A percentile compares a stretch with the other conserved stretches of the same genome.
Conservation (phyloP, 345 rosid species). For the Hibiscus syriacus region DNA sequence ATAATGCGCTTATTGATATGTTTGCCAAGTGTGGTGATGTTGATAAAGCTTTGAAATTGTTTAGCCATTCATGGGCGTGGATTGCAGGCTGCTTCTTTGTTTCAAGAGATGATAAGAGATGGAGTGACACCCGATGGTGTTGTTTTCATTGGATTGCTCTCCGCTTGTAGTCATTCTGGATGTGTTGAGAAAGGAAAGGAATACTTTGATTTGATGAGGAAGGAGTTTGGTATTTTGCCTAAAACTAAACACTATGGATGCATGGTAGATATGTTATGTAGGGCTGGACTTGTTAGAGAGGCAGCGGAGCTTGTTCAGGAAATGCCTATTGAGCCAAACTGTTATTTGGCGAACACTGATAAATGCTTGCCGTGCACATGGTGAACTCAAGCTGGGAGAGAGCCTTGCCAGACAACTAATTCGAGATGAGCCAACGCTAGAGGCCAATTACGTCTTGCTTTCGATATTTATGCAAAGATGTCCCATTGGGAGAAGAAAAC, state of each 20-base stretch:
- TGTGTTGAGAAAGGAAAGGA: slow-evolving; percentile 37
- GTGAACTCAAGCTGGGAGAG: slow-evolving; percentile 40
- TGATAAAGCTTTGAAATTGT: slow-evolving; percentile 43
- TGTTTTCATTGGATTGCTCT: slow-evolving; percentile 44
- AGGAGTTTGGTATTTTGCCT: slow-evolving; percentile 33
- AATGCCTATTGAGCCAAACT: slow-evolving; percentile 46
- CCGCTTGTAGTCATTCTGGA: slow-evolving; percentile 43
- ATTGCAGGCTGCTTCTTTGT: slow-evolving; percentile 40
- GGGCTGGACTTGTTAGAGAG: slow-evolving; percentile 39
- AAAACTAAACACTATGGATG: slow-evolving; percentile 45
- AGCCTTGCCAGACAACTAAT: slow-evolving; percentile 31
- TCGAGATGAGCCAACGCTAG: slow-evolving; percentile 31
- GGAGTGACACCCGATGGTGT: slow-evolving; percentile 43
- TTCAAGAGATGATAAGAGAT: slow-evolving; percentile 36
- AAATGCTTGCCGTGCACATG: slow-evolving; percentile 36
- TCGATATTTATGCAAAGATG: slow-evolving; percentile 40
- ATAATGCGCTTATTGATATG: slow-evolving; percentile 46
- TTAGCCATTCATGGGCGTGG: slow-evolving; percentile 61
- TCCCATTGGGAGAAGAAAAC: slow-evolving; percentile 44
- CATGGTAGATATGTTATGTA: slow-evolving; percentile 46
- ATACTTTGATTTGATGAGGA: slow-evolving; percentile 34
- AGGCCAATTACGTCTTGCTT: slow-evolving; percentile 35
- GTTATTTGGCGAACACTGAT: slow-evolving; percentile 40
- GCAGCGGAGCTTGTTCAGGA: slow-evolving; percentile 34
- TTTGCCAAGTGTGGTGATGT: slow-evolving; percentile 53